Percentiles rank a stretch among this genome's conserved stretches.
Conservation (phyloP, 2,329 filamentous ascomycete genomes). For the Claviceps capensis region DNA sequence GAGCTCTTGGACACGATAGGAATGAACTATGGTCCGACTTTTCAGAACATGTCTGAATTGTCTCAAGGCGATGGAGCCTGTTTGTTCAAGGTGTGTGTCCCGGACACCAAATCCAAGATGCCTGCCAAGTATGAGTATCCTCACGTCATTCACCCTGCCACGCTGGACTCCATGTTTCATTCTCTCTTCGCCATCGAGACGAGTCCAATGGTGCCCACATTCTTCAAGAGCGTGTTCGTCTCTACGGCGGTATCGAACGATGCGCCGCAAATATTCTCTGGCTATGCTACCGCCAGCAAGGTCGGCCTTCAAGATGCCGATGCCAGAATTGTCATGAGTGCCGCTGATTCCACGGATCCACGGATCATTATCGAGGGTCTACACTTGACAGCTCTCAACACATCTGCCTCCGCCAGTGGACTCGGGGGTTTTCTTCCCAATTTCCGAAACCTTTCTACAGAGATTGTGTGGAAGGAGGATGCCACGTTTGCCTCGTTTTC, state of each 20-base stretch:
- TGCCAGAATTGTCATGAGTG: slow-evolving; percentile 31
- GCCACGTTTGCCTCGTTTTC: slow-evolving; percentile 12
- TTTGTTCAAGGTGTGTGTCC: slow-evolving; percentile 26
- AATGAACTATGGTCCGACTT: slow-evolving; percentile 36
- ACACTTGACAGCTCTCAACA: slow-evolving; percentile 24
- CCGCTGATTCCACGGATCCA: slow-evolving; percentile 17
- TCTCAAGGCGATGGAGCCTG: slow-evolving; percentile 20
- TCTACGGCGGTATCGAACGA: slow-evolving; percentile 22
- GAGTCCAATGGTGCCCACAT: slow-evolving; percentile 35
- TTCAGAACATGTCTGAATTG: slow-evolving; percentile 31
- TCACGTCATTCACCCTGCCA: slow-evolving; percentile 43
- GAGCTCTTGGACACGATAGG: slow-evolving; percentile 35
- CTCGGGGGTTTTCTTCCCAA: slow-evolving; percentile 29
- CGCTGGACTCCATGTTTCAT: slow-evolving; percentile 43
- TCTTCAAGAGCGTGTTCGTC: slow-evolving; percentile 32
- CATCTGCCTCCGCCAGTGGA: slow-evolving; percentile 11
- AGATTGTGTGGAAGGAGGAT: slow-evolving; percentile 34
- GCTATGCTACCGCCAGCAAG: slow-evolving; percentile 25
- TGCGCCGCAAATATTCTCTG: slow-evolving; percentile 22
- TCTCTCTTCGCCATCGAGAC: slow-evolving; percentile 31
- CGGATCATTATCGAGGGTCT: slow-evolving; percentile 32
- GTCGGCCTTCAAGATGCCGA: slow-evolving; percentile 23
- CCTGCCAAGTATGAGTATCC: slow-evolving; percentile 37
- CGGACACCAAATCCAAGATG: slow-evolving; percentile 39
- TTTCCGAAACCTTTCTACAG: slow-evolving; percentile 33